Base-by-base conservation (phyloP, 2,329 filamentous ascomycete genomes). In the Graphilbum fragrans region DNA sequence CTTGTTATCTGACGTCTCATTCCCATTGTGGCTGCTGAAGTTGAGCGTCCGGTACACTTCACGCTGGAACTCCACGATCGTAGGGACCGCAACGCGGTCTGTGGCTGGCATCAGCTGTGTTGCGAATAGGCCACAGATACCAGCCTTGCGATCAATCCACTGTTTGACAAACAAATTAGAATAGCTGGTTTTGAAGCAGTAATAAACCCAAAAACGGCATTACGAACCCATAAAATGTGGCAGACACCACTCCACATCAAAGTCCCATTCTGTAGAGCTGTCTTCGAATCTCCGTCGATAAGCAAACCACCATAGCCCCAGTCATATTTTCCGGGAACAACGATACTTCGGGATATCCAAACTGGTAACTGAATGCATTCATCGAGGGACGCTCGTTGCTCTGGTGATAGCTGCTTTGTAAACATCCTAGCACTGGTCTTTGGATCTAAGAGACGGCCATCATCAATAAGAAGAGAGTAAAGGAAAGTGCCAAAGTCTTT, bases 71-170 rank as follows among this genome's bases (percentile, higher is more conserved):
- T 29, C 37, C 7, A 40, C 38, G 21, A 45, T 45, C 18, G 22
- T 25, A 9, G 41, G 41, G 18, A 44, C 41, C 7, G 35, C 41
- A 17, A 41, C 19, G 35, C 38, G 38, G 39, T 44, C 41, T 8
- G 40, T 37, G 11, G 41, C 45, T 6, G 45, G 45, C 20, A 41
- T n/a, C 21, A 52, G 27, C 46, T 55, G 52, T 12, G 52, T 50
- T 4, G 46, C 53, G 41, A 54, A 55, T 17, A 50, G 35, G 23
- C 48, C 52, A 33, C 51, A 53, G 12, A 54, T 48, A 2, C 53
- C 52, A 1, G 50, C 45, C 23, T 45, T 44, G 17, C 52, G 44
- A 37, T 55, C 53, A 32, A 55, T 49, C 37, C 53, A 29, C 25
- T 29, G 8, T 29, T 29, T 29, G 14, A 14, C 25, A 29, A 14